Conservation (phyloP, 495 filamentous ascomycete species). For the Tuber borchii region DNA sequence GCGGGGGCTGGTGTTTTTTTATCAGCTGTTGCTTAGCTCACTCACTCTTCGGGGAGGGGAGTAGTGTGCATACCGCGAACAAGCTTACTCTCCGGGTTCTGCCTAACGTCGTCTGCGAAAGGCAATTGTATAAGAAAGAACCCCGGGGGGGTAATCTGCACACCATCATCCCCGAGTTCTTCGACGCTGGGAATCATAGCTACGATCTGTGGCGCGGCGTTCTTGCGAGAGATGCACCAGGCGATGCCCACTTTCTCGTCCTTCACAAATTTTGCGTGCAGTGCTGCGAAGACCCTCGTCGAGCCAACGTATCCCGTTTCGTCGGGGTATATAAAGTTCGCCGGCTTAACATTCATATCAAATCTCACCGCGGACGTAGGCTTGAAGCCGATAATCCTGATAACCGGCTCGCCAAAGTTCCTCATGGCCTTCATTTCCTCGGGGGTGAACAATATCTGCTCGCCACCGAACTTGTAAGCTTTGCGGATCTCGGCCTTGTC, state of each 20-base stretch:
- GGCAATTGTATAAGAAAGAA: slow-evolving; percentile 86
- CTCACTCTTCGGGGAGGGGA: background rate
- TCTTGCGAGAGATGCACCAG: slow-evolving; percentile 81
- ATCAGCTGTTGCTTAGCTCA: background rate
- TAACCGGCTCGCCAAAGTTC: slow-evolving; percentile 69
- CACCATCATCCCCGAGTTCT: slow-evolving; percentile 54
- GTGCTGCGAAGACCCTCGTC: slow-evolving; percentile 81
- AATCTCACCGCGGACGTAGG: slow-evolving; percentile 63
- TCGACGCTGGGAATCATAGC: slow-evolving; percentile 73
- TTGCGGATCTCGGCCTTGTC: slow-evolving; percentile 80
- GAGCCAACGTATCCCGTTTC: slow-evolving; percentile 86
- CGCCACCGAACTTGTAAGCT: slow-evolving; percentile 91
- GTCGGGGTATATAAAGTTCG: slow-evolving; percentile 88
- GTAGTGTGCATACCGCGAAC: slow-evolving; percentile 36
- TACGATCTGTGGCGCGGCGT: slow-evolving; percentile 68
- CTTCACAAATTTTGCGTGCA: slow-evolving; percentile 77
- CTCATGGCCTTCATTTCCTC: slow-evolving; percentile 73
- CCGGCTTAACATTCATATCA: slow-evolving; percentile 79
- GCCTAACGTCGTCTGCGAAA: slow-evolving; percentile 82
- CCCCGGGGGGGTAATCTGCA: slow-evolving; percentile 69
- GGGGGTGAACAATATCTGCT: slow-evolving; percentile 74
- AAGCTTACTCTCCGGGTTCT: slow-evolving; percentile 54
- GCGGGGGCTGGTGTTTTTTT: slow-evolving; percentile 53
- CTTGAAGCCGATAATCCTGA: slow-evolving; percentile 94
- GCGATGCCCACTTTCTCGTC: slow-evolving; percentile 72